Evolutionary conservation across 2,329 filamentous ascomycete genomes (phyloP).

Genomic region (Fonsecaea nubica): DNA sequence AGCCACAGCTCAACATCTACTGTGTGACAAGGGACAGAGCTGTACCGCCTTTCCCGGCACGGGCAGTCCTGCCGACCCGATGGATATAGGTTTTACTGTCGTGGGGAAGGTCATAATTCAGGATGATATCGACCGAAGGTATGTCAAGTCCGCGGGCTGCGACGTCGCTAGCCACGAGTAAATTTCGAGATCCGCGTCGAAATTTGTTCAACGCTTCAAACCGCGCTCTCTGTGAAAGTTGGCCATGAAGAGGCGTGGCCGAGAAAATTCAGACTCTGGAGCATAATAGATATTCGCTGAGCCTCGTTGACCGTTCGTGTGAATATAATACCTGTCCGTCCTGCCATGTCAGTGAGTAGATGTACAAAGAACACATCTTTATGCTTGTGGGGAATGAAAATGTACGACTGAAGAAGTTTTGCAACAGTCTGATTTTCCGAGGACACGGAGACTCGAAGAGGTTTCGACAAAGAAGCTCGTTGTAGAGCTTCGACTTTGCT

Average conservation of each 20-base stretch:
- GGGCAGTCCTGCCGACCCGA: slow-evolving; percentile 82
- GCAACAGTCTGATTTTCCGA: slow-evolving; percentile 86
- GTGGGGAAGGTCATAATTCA: slow-evolving; percentile 83
- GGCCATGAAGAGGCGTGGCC: slow-evolving; percentile 90
- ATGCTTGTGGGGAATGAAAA: slow-evolving; percentile 83
- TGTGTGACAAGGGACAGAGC: slow-evolving; percentile 84
- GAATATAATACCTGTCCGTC: slow-evolving; percentile 89
- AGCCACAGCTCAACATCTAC: slow-evolving; percentile 84
- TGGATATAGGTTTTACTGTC: slow-evolving; percentile 93
- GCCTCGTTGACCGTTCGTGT: slow-evolving; percentile 90
- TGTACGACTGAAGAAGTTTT: slow-evolving; percentile 84
- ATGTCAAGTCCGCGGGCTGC: slow-evolving; percentile 91
- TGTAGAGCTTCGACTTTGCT: slow-evolving; percentile 93
- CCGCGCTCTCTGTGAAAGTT: slow-evolving; percentile 85
- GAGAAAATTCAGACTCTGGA: slow-evolving; percentile 87
- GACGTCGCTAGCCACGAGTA: slow-evolving; percentile 92
- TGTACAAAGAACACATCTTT: slow-evolving; percentile 92
- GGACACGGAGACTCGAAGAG: slow-evolving; percentile 80
- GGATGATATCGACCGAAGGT: slow-evolving; percentile 80
- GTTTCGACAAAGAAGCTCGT: slow-evolving; percentile 83
- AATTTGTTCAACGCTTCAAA: slow-evolving; percentile 92
- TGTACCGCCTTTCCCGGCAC: slow-evolving; percentile 82
- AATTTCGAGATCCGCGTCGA: slow-evolving; percentile 76
- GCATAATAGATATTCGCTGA: slow-evolving; percentile 80
- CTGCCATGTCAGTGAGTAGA: slow-evolving; percentile 82